Percentiles rank a stretch among this genome's conserved stretches.
phyloP scores from a whole-genome alignment of 2,329 filamentous ascomycete species.

The Furcasterigmium furcatum region DNA sequence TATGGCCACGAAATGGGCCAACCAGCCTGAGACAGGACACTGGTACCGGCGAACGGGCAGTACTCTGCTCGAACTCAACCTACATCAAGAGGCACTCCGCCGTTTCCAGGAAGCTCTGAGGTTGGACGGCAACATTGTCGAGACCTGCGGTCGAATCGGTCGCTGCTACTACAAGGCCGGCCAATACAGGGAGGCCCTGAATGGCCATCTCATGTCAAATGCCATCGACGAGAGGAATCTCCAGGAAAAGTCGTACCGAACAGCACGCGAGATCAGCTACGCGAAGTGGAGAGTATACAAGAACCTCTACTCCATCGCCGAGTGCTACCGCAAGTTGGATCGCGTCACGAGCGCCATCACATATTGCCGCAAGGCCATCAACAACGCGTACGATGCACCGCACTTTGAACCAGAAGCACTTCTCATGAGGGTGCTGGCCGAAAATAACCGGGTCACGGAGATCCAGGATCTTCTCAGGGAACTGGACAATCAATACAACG shows the following conservation, averaged over 20 bases:
- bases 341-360: conserved; percentile 25
- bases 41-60: conserved; percentile 36
- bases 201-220: conserved; percentile 31
- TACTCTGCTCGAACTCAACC: conserved; percentile 31
- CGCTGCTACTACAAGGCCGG: conserved; percentile 33
- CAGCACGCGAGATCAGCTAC: conserved; percentile 17
- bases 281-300: conserved; percentile 37
- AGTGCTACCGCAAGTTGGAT: conserved; percentile 28
- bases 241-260: conserved; percentile 16
- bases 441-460: conserved; percentile 29
- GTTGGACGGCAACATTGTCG: conserved; percentile 31
- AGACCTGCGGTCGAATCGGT: conserved; percentile 36
- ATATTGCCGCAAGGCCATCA: conserved; percentile 33
- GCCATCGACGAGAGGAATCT: conserved; percentile 26
- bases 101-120: conserved; percentile 32
- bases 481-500: conserved; percentile 21
- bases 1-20: conserved; percentile 32
- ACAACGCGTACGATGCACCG: conserved; percentile 20
- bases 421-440: conserved; percentile 31
- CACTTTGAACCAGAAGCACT: conserved; percentile 33
- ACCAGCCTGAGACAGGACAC: conserved; percentile 27
- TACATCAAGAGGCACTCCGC: conserved; percentile 27
- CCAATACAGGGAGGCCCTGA: conserved; percentile 28
- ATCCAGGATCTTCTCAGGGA: conserved; percentile 30
- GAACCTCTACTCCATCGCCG: conserved; percentile 33